Evolutionary conservation across 1,284 basidiomycete genomes (phyloP).

Genomic region (Tilletiopsis washingtonensis): DNA sequence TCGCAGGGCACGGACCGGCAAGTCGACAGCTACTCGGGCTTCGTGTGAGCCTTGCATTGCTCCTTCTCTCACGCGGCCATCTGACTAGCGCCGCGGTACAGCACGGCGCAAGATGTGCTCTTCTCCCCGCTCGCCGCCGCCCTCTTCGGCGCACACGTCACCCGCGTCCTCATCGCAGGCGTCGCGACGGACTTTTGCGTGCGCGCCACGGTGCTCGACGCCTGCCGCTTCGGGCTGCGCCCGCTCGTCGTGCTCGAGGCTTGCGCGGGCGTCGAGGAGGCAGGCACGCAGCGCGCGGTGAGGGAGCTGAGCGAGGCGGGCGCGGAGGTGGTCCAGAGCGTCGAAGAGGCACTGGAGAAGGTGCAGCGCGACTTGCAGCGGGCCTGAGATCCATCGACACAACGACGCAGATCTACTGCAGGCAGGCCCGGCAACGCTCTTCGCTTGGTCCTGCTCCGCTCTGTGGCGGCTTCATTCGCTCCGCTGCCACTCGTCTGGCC

Average conservation of each 20-base stretch:
- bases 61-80: background rate
- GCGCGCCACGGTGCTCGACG: slow-evolving; percentile 51
- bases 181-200: slow-evolving; percentile 62
- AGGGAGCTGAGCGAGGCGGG: slow-evolving; percentile 1
- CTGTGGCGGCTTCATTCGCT: too few relatives aligned
- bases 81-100: too few relatives aligned
- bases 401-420: too few relatives aligned
- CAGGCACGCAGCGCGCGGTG: background rate
- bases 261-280: slow-evolving; percentile 10
- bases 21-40: slow-evolving; percentile 57
- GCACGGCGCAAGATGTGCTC: slow-evolving; percentile 31
- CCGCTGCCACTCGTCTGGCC: too few relatives aligned
- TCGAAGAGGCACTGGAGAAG: too few relatives aligned
- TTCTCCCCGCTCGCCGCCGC: slow-evolving; percentile 13
- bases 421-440: too few relatives aligned
- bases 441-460: too few relatives aligned
- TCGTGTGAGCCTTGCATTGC: slow-evolving; percentile 16
- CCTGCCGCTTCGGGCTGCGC: slow-evolving; percentile 50
- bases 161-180: slow-evolving; percentile 55
- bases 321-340: slow-evolving; percentile 1
- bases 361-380: too few relatives aligned
- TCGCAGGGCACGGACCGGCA: slow-evolving; percentile 40
- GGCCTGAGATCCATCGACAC: too few relatives aligned
- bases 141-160: slow-evolving; percentile 37
- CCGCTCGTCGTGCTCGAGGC: slow-evolving; percentile 46